phyloP scores from a whole-genome alignment of 192 early-diverging fungal species.

The Jimgerdemannia lactiflua region DNA sequence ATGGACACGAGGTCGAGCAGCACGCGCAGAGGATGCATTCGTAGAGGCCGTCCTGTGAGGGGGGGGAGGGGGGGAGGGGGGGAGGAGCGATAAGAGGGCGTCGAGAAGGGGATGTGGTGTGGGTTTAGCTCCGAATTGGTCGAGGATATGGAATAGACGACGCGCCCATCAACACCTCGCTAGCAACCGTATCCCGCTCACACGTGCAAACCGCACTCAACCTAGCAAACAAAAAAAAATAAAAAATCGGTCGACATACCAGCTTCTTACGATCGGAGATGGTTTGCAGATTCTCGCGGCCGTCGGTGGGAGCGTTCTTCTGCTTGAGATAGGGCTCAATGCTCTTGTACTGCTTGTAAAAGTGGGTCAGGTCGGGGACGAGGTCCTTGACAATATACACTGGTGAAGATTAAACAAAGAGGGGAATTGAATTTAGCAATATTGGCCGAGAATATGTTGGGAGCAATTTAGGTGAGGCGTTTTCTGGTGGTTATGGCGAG shows the following conservation, averaged over 20 bases:
- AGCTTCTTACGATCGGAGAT: constrained; percentile 93
- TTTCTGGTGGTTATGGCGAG: too few species aligned
- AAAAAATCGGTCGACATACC: constrained; percentile 13
- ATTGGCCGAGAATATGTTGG: too few species aligned
- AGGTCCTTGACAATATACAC: constrained; percentile 97
- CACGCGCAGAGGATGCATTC: constrained; percentile 98
- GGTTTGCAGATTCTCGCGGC: constrained; percentile 88
- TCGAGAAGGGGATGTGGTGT: neutral
- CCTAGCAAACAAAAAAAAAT: too few species aligned
- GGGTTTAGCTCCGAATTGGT: neutral
- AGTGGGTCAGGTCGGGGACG: constrained; percentile 94
- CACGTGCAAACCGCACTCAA: too few species aligned
- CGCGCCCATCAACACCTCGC: too few species aligned
- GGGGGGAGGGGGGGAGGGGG: too few species aligned
- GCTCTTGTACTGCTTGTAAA: constrained; percentile 97
- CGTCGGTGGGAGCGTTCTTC: constrained; percentile 58
- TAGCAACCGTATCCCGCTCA: too few species aligned
- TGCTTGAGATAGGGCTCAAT: constrained; percentile 98
- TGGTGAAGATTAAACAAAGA: constrained; percentile 13
- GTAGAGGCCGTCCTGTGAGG: constrained; percentile 80
- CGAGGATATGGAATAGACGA: too few species aligned
- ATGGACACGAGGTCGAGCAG: constrained; percentile 93
- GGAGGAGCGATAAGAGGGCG: too few species aligned
- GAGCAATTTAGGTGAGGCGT: too few species aligned
- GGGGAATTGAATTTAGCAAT: too few species aligned